phyloP scores from a whole-genome alignment of 164 flowering plant genomes.

The Platanus orientalis region DNA sequence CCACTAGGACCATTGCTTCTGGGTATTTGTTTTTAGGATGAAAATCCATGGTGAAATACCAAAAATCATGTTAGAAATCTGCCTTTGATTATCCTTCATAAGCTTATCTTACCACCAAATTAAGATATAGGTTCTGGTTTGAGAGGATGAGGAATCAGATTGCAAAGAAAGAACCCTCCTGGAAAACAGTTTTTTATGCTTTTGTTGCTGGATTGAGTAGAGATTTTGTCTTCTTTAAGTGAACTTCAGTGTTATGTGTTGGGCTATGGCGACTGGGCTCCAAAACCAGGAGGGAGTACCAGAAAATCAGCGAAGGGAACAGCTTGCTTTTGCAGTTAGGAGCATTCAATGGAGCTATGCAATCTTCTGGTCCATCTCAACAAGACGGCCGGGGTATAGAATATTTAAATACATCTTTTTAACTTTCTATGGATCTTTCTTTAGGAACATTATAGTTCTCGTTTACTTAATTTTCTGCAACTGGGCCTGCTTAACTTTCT shows the following conservation, averaged over 20 bases:
- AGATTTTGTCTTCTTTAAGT: neutral
- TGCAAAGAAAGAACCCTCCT: too few species aligned
- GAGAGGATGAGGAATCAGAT: too few species aligned
- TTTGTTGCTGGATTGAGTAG: neutral
- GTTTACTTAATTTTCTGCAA: constrained; percentile 3
- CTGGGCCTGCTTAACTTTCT: neutral
- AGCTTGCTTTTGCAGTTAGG: constrained; percentile 74
- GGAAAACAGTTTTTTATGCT: neutral
- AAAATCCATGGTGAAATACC: neutral
- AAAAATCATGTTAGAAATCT: too few species aligned
- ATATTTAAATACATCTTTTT: constrained; percentile 1
- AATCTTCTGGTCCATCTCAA: constrained; percentile 77
- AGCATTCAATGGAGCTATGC: constrained; percentile 92
- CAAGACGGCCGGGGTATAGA: constrained; percentile 63
- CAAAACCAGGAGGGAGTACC: constrained; percentile 29
- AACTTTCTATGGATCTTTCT: too few species aligned
- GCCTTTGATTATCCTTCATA: neutral
- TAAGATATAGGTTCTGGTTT: too few species aligned
- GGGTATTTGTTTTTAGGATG: neutral
- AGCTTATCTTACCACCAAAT: neutral
- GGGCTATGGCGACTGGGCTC: constrained; percentile 39
- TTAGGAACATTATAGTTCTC: neutral
- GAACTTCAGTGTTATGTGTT: constrained; percentile 9
- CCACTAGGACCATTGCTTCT: neutral
- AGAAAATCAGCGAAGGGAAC: constrained; percentile 39